A percentile compares a stretch with the other conserved stretches of the same genome.
These are phyloP conservation scores for Aspergillus sp. DNA, from an alignment of 2,329 filamentous ascomycete genomes.

Conservation along the genomic window DNA sequence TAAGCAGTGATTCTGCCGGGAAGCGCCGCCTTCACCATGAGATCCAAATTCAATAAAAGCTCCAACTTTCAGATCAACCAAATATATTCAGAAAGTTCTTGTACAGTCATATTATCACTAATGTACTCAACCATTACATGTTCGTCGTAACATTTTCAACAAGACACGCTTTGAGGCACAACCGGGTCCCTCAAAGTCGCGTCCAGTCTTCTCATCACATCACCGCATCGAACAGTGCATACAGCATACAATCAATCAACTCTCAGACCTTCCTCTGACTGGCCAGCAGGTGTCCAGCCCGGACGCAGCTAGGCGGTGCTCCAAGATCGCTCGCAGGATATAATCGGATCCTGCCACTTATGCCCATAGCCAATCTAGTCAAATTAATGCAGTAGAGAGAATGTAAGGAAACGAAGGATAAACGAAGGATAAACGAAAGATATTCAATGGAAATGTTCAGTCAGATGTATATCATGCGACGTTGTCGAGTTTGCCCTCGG, in stretches of 20 bases:
- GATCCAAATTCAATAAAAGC: neutral
- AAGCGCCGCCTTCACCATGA: conserved; percentile 14
- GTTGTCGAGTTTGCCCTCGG: conserved; percentile 68
- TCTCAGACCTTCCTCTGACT: conserved; percentile 22
- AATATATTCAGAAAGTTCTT: neutral
- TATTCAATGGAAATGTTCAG: conserved; percentile 15
- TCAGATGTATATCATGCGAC: conserved; percentile 29
- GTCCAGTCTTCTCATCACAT: conserved; percentile 20
- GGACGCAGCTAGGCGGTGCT: conserved; percentile 21
- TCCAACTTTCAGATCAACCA: neutral
- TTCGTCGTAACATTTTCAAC: conserved; percentile 24
- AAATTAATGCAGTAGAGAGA: conserved; percentile 37
- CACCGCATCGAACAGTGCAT: conserved; percentile 17
- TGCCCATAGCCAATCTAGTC: conserved; percentile 32
- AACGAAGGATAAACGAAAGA: conserved; percentile 19
- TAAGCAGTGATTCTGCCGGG: conserved; percentile 17
- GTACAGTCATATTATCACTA: conserved; percentile 22
- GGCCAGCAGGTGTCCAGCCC: conserved; percentile 20
- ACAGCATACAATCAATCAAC: conserved; percentile 24
- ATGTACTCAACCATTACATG: conserved; percentile 29
- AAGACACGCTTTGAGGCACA: conserved; percentile 27
- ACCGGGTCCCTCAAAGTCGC: conserved; percentile 25
- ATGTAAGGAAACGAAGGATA: conserved; percentile 25
- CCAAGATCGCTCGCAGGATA: conserved; percentile 28
- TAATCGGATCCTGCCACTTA: conserved; percentile 34